Conservation (phyloP, 208 protist genomes). For the Leishmania martiniquensis region DNA sequence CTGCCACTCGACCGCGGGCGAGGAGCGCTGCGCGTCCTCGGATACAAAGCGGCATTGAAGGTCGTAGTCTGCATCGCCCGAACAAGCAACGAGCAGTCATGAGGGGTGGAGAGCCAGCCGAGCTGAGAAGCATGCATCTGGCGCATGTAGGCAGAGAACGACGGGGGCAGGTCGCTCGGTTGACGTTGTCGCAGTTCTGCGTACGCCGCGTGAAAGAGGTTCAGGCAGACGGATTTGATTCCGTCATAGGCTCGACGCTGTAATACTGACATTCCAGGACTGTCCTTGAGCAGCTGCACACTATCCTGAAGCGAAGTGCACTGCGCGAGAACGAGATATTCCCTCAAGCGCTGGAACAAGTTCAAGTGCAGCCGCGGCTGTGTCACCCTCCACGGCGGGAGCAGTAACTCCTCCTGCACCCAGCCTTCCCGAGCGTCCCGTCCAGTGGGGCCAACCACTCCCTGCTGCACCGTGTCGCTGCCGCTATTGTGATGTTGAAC, state of each 20-base stretch:
- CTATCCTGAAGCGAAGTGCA: slow-evolving; percentile 52
- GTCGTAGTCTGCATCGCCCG: background rate
- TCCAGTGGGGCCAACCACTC: background rate
- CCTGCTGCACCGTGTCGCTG: slow-evolving; percentile 29
- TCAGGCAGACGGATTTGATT: slow-evolving; percentile 70
- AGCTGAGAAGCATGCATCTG: slow-evolving; percentile 46
- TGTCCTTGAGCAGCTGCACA: slow-evolving; percentile 55
- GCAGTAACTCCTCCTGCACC: slow-evolving; percentile 56
- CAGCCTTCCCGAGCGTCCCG: slow-evolving; percentile 43
- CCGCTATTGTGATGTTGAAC: slow-evolving; percentile 19
- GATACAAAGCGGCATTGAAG: background rate
- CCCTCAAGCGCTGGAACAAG: slow-evolving; percentile 58
- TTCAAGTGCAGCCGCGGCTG: slow-evolving; percentile 63
- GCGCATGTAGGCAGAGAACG: slow-evolving; percentile 62
- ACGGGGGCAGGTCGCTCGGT: slow-evolving; percentile 9
- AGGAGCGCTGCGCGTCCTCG: background rate
- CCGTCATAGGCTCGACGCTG: slow-evolving; percentile 78
- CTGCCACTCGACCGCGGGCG: background rate
- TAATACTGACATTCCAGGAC: slow-evolving; percentile 68
- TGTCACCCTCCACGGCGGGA: slow-evolving; percentile 48
- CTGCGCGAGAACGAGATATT: slow-evolving; percentile 52
- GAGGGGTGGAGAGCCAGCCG: slow-evolving; percentile 63
- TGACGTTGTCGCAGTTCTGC: slow-evolving; percentile 74
- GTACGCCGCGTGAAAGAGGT: slow-evolving; percentile 77
- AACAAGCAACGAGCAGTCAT: slow-evolving; percentile 46